Percentiles rank a stretch among this genome's conserved stretches.
Conservation (phyloP, 1,284 basidiomycete genomes). For the Cryptococcus jaspeensis region DNA sequence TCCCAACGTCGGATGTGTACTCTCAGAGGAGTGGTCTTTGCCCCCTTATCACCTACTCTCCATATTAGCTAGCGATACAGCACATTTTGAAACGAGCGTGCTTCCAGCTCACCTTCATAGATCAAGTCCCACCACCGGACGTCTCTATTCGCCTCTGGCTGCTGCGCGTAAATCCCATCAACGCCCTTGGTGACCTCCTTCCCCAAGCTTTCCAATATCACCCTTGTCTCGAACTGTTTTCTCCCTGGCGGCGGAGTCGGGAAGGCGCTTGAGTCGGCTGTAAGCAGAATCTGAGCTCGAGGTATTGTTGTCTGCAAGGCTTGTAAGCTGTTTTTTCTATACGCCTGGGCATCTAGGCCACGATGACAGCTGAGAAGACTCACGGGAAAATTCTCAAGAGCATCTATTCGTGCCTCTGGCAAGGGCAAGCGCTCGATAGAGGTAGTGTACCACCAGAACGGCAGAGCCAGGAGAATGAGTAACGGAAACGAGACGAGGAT, state of each 20-base stretch:
- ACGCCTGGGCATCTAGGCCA: background rate
- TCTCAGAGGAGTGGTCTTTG: constrained; percentile 18
- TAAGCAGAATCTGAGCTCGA: constrained; percentile 34
- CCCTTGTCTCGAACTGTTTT: constrained; percentile 17
- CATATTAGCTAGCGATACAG: background rate
- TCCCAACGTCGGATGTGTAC: constrained; percentile 31
- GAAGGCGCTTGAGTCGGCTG: constrained; percentile 33
- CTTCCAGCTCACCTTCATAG: constrained; percentile 11
- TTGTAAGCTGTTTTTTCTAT: background rate
- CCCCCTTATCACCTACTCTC: background rate
- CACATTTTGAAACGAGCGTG: background rate
- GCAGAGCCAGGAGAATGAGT: constrained; percentile 68
- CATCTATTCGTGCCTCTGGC: constrained; percentile 63
- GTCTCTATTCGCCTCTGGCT: background rate
- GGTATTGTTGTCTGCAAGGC: constrained; percentile 2
- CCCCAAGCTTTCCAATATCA: constrained; percentile 24
- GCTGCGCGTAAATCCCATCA: constrained; percentile 30
- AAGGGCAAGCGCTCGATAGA: constrained; percentile 76
- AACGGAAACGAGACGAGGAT: constrained; percentile 68
- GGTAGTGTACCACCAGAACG: constrained; percentile 86
- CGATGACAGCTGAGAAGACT: constrained; percentile 7
- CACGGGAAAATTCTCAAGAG: constrained; percentile 27
- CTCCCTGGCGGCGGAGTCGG: constrained; percentile 28
- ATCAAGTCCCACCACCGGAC: constrained; percentile 14
- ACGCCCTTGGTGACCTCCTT: constrained; percentile 31